A percentile compares a stretch with the other conserved stretches of the same genome.
Conservation (phyloP, 805 yeast species). For the Kuraishia piskuri region DNA sequence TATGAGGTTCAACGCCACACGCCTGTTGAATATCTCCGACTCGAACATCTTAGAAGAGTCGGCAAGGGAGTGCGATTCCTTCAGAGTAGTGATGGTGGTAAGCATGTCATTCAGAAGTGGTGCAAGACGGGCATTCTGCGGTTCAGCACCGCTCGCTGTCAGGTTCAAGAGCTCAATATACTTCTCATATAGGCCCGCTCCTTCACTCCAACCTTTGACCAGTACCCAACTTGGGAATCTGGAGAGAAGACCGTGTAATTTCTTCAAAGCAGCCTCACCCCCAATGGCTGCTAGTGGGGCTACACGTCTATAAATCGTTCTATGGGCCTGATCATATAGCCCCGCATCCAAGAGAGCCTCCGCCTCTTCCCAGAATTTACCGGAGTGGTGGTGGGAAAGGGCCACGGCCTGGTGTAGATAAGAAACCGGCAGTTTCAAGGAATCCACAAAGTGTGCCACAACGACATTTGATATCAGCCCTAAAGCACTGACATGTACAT, state of each 20-base stretch:
- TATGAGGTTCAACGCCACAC: slow-evolving; percentile 46
- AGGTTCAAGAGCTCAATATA: slow-evolving; percentile 30
- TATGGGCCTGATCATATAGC: slow-evolving; percentile 56
- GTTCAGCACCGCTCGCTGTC: background rate
- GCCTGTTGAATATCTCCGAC: slow-evolving; percentile 22
- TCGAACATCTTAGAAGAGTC: background rate
- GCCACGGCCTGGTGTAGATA: slow-evolving; percentile 53
- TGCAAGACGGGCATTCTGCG: slow-evolving; percentile 9
- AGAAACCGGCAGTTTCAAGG: background rate
- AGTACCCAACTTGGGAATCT: slow-evolving; percentile 33
- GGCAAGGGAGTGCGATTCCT: slow-evolving; percentile 11
- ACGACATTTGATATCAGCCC: background rate
- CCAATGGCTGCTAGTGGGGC: slow-evolving; percentile 68
- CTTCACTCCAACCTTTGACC: slow-evolving; percentile 42
- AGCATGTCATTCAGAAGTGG: slow-evolving; percentile 29
- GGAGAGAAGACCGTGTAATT: slow-evolving; percentile 27
- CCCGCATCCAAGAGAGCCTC: slow-evolving; percentile 54
- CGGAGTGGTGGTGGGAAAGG: slow-evolving; percentile 35
- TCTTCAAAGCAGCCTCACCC: slow-evolving; percentile 20
- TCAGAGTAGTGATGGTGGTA: slow-evolving; percentile 34
- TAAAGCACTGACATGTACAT: background rate
- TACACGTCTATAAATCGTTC: slow-evolving; percentile 40
- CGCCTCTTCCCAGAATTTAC: slow-evolving; percentile 52
- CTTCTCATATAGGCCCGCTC: slow-evolving; percentile 49
- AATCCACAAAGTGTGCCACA: background rate